These are phyloP conservation scores for Geotrichum restrictum DNA, from an alignment of 1,139 yeast species.

Conservation along the genomic window DNA sequence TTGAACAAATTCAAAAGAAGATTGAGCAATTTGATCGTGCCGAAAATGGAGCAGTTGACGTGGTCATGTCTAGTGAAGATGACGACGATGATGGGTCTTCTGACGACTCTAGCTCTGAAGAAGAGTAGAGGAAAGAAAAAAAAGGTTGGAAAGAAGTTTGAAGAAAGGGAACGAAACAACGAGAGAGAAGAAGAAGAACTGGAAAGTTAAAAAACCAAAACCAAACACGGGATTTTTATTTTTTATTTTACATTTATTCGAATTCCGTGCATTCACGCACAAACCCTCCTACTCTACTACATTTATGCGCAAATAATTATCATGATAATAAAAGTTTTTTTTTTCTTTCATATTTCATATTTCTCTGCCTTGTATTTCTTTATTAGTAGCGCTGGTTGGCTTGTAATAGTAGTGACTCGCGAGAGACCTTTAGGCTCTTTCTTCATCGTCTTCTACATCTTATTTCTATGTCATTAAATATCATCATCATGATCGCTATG, in stretches of 20 bases:
- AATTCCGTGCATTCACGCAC: no score
- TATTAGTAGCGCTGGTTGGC: no score
- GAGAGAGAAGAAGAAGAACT: not conserved
- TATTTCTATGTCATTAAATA: not conserved
- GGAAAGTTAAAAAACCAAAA: not conserved
- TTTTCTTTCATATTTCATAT: not conserved
- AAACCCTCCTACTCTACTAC: no score
- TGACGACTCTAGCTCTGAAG: conserved; percentile 26
- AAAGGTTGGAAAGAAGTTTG: no score
- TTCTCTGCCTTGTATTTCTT: no score
- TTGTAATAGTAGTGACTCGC: no score
- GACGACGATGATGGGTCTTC: conserved; percentile 27
- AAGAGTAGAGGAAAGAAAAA: conserved; percentile 19
- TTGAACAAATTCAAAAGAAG: conserved; percentile 79
- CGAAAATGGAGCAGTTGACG: conserved; percentile 28
- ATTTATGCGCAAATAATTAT: not conserved
- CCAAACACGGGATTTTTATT: not conserved
- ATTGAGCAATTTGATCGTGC: conserved; percentile 66
- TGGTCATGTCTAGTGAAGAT: conserved; percentile 26
- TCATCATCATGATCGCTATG: not conserved
- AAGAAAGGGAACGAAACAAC: no score
- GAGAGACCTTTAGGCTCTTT: no score
- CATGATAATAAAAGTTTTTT: not conserved
- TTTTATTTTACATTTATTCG: no score
- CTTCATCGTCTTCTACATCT: no score